Evolutionary conservation across 2,329 filamentous ascomycete genomes (phyloP), one percentile per base, ranked within the genome.

Genomic region (Colletotrichum nymphaeae): DNA sequence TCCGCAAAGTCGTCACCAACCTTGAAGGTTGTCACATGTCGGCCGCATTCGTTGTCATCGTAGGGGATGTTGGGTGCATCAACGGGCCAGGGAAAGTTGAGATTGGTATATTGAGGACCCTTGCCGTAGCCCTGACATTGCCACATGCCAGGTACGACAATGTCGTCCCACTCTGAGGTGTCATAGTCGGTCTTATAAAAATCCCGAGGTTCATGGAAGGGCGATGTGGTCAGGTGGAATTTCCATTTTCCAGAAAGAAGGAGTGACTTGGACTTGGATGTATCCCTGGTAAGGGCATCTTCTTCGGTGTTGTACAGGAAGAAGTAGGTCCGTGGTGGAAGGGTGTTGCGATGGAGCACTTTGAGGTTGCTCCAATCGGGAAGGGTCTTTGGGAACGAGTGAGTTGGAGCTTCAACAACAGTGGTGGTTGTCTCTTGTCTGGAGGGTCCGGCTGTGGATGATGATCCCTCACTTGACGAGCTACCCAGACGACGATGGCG

Each of bases 81-180:
- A 0, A 92, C 90, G 0, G 91, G 91, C 78, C 92, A 92, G 0
- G 91, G 92, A 74, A 89, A 94, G 64, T 89, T 85, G 63, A 92
- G 84, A 75, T 94, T 94, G 11, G 92, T 94, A 78, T 94, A 94
- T 63, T 93, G 91, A 2, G 92, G 92, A 11, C 87, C 84, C 26
- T 83, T 82, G 4, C 92, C 92, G 76, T 89, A 90, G 16, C 92
- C 92, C 77, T 93, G 89, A 1, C 93, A 83, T 80, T 94, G 92
- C 93, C 93, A 94, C 84, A 91, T 90, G 16, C 91, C 90, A 0
- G 92, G 93, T 0, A 94, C 92, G 7, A 84, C 77, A 49, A 93
- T 89, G 49, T 88, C 82, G 26, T 81, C 80, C 89, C 88, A 89
- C 46, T 53, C 75, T 0, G 78, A 76, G 11, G 82, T 78, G 67